Evolutionary conservation across 2,329 filamentous ascomycete genomes (phyloP).

Genomic region (Rugonectria rugulosa): DNA sequence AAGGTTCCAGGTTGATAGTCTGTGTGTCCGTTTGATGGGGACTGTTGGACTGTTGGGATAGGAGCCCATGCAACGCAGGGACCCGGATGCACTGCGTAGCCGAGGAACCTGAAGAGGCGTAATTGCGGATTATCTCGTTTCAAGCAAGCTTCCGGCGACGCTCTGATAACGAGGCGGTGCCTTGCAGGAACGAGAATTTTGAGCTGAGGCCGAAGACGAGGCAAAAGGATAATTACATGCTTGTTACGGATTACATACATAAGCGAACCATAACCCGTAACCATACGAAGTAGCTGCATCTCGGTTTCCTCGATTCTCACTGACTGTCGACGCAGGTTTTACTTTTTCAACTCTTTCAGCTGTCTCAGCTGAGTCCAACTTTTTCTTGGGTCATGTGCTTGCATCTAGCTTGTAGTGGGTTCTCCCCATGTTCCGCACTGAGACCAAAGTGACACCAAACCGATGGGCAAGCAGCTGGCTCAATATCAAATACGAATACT

Average conservation of each 20-base stretch:
- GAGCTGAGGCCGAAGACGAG: too few relatives aligned
- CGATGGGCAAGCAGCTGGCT: not conserved
- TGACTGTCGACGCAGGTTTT: not conserved
- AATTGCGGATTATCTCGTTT: not conserved
- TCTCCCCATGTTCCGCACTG: slow-evolving; percentile 12
- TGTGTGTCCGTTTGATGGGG: not conserved
- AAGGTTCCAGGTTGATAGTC: not conserved
- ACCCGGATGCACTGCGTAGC: not conserved
- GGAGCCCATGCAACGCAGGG: slow-evolving; percentile 4
- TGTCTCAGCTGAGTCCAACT: not conserved
- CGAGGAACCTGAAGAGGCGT: slow-evolving; percentile 14
- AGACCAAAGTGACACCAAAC: slow-evolving; percentile 18
- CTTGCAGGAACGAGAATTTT: too few relatives aligned
- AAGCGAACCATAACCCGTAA: too few relatives aligned
- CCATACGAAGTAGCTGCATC: not conserved
- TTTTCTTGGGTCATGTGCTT: slow-evolving; percentile 28
- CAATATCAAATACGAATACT: too few relatives aligned
- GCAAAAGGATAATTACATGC: too few relatives aligned
- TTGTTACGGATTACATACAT: too few relatives aligned
- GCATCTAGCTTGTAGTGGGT: slow-evolving; percentile 16
- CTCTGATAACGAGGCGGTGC: too few relatives aligned
- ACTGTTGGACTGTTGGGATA: not conserved
- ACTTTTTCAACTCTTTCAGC: not conserved
- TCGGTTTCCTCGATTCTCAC: not conserved
- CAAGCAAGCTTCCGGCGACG: too few relatives aligned